A percentile compares a stretch with the other conserved stretches of the same genome.
phyloP scores from a whole-genome alignment of 2,329 filamentous ascomycete species.

The Tolypocladium pustulatum region DNA sequence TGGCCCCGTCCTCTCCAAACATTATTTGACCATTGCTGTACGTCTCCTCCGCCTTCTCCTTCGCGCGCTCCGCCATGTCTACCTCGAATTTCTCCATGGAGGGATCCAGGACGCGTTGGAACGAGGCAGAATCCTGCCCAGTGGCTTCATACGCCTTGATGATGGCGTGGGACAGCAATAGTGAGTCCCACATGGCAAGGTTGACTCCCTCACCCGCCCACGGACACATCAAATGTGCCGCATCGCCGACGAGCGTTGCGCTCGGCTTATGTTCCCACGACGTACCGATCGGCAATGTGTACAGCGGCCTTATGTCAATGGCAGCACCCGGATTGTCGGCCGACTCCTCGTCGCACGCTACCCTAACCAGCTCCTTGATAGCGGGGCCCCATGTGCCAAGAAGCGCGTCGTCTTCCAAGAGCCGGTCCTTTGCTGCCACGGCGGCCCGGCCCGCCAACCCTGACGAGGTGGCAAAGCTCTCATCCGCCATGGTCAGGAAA shows the following conservation, averaged over 20 bases:
- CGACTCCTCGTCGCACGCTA: conserved; percentile 15
- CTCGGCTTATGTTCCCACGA: conserved; percentile 29
- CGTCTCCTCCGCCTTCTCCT: conserved; percentile 4
- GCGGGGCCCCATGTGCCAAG: conserved; percentile 15
- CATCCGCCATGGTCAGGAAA: not conserved
- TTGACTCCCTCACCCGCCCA: conserved; percentile 45
- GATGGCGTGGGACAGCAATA: conserved; percentile 28
- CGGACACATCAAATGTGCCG: conserved; percentile 42
- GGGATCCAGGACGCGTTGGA: conserved; percentile 8
- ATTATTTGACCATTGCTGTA: conserved; percentile 3
- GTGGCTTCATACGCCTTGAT: not conserved
- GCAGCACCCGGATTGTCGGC: conserved; percentile 5
- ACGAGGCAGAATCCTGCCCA: not conserved
- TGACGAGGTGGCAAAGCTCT: conserved; percentile 10
- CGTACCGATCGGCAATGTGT: conserved; percentile 30
- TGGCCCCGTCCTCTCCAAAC: conserved; percentile 2
- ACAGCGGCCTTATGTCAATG: conserved; percentile 12
- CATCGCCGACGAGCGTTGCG: conserved; percentile 42
- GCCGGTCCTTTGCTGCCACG: conserved; percentile 12
- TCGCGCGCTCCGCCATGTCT: conserved; percentile 1
- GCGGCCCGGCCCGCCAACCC: not conserved
- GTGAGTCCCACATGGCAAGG: conserved; percentile 36
- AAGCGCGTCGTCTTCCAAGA: conserved; percentile 5
- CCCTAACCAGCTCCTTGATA: conserved; percentile 17
- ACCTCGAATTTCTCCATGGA: conserved; percentile 2